Evolutionary conservation across 345 rosid genomes (phyloP), one percentile per base, ranked within the genome.

Genomic region (Lepidium didymum): DNA sequence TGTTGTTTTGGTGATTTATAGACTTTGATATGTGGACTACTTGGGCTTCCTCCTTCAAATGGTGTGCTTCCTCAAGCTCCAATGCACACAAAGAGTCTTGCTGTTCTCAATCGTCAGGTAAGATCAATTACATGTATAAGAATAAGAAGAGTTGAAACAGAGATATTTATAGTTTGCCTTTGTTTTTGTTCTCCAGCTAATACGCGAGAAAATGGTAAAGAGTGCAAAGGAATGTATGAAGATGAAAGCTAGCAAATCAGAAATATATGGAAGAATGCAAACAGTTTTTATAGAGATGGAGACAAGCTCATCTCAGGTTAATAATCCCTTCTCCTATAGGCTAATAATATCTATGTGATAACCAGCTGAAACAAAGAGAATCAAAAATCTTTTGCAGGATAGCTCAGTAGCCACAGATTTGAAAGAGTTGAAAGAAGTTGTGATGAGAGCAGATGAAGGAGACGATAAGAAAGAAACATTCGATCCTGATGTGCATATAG

Each of bases 1-100:
- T 62, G 47, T 35, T 61, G 47, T 68, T 31, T 31, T 69, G 56
- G 46, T 50, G 62, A 36, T 73, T 75, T 65, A 77, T 62, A 92
- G 96, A 86, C 98, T 23, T 78, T 87, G 79, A 71, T 87, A 62
- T 86, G 96, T 51, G 98, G 96, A 62, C 59, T 92, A 67, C 86
- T 89, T 63, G 96, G 98, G 18, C 83, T 92, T 38, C 92, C 96
- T 64, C 96, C 98, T 44, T 89, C 96, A 57, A 92, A 89, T 61
- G 98, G 92, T 58, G 98, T 89, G 43, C 82, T 87, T n/a, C 98
- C 96, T 15, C 95, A 87, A 43, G 87, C 96, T 57, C 95, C 96
- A 51, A 87, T 87, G 95, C 96, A 92, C 78, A 85, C 96, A 5
- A 92, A 87, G 80, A 89, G 91, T 35, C 95, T 89, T 67, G 88